These are phyloP conservation scores for Haematococcus lacustris DNA, from an alignment of 139 green algal species.

Conservation along the genomic window DNA sequence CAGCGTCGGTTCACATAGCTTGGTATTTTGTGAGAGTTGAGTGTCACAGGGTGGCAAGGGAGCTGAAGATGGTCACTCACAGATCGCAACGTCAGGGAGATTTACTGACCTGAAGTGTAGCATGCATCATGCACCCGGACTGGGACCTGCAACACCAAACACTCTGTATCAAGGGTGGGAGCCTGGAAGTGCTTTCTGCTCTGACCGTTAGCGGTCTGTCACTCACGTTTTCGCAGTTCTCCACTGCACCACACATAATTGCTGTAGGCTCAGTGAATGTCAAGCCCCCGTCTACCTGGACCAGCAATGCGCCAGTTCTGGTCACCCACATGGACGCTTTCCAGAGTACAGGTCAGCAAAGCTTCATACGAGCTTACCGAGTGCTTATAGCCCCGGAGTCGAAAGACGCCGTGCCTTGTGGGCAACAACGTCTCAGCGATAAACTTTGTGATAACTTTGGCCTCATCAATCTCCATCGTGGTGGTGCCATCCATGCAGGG, in stretches of 20 bases:
- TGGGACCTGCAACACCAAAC: constrained; percentile 62
- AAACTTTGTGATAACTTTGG: constrained; percentile 53
- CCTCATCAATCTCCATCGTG: background rate
- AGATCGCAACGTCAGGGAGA: too few species aligned
- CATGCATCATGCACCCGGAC: constrained; percentile 92
- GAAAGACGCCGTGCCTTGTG: constrained; percentile 74
- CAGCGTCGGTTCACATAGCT: too few species aligned
- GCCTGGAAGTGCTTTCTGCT: too few species aligned
- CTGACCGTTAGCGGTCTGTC: too few species aligned
- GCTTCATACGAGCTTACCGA: constrained; percentile 61
- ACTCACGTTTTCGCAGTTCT: constrained; percentile 62
- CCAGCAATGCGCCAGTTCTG: too few species aligned
- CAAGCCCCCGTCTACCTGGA: constrained; percentile 66
- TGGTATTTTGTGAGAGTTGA: too few species aligned
- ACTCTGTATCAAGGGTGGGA: too few species aligned
- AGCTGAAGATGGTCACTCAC: too few species aligned
- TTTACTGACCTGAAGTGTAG: constrained; percentile 87
- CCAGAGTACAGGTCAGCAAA: too few species aligned
- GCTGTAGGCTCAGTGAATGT: constrained; percentile 79
- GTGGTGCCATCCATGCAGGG: background rate
- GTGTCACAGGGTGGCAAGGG: too few species aligned
- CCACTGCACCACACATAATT: constrained; percentile 75
- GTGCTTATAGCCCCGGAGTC: constrained; percentile 85
- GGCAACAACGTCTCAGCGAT: constrained; percentile 89
- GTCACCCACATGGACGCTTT: too few species aligned